These are phyloP conservation scores for Asterella californica DNA, from an alignment of 225 moss, liverwort and hornwort species.

Conservation along the genomic window DNA sequence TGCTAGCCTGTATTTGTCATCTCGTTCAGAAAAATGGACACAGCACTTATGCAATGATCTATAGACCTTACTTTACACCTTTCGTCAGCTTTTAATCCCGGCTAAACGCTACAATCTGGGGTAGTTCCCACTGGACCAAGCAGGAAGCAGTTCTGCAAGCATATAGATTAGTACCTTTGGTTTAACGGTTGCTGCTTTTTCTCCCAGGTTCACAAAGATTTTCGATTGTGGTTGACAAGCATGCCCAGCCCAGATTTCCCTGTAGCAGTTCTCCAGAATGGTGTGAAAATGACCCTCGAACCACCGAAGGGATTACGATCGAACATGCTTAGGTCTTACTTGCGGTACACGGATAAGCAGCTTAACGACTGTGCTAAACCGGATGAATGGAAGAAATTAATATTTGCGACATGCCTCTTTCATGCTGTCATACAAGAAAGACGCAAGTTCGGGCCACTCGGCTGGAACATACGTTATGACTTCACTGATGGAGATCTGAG, in stretches of 20 bases:
- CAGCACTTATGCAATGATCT: no score
- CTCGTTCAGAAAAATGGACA: no score
- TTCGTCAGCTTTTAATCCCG: no score
- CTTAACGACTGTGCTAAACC: slow-evolving; percentile 64
- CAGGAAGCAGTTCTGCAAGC: no score
- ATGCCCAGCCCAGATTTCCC: slow-evolving; percentile 84
- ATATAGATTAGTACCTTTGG: no score
- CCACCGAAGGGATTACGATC: slow-evolving; percentile 81
- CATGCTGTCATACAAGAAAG: slow-evolving; percentile 86
- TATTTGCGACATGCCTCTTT: slow-evolving; percentile 75
- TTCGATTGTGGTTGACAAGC: slow-evolving; percentile 82
- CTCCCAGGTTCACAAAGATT: slow-evolving; percentile 74
- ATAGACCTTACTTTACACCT: no score
- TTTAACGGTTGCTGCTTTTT: neutral
- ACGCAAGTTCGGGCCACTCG: slow-evolving; percentile 81
- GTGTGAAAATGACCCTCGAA: slow-evolving; percentile 87
- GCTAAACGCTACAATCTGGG: no score
- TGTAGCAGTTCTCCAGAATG: slow-evolving; percentile 77
- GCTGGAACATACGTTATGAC: slow-evolving; percentile 88
- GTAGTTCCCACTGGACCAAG: no score
- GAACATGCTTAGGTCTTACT: slow-evolving; percentile 72
- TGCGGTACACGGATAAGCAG: slow-evolving; percentile 67
- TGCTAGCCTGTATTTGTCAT: no score
- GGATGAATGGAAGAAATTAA: slow-evolving; percentile 73
- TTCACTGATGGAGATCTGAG: slow-evolving; percentile 83